These are phyloP conservation scores for Aphanocladium album DNA, from an alignment of 2,329 filamentous ascomycete species.

Conservation along the genomic window DNA sequence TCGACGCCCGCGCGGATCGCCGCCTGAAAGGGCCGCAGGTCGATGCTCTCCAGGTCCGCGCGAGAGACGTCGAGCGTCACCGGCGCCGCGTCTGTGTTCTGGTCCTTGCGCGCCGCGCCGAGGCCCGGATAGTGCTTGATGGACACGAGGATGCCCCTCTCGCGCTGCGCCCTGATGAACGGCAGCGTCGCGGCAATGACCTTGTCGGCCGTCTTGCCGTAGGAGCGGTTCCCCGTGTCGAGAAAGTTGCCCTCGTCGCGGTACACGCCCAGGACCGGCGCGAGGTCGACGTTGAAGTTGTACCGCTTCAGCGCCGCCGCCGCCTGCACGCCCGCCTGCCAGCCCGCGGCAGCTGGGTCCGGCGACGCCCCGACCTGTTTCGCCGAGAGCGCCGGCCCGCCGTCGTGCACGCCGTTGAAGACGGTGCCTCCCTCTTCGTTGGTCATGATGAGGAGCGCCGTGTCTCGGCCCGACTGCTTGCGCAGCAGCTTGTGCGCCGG, in stretches of 20 bases:
- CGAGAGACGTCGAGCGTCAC: constrained; percentile 14
- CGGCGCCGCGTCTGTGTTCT: constrained; percentile 12
- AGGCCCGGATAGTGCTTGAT: constrained; percentile 16
- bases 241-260: constrained; percentile 12
- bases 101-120: constrained; percentile 12
- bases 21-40: constrained; percentile 9
- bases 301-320: constrained; percentile 6
- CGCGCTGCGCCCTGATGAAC: constrained; percentile 15
- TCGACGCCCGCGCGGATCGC: constrained; percentile 15
- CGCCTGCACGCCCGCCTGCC: constrained; percentile 10
- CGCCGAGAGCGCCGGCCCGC: constrained; percentile 8
- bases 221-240: constrained; percentile 11
- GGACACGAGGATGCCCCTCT: constrained; percentile 2
- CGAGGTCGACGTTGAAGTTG: constrained; percentile 40
- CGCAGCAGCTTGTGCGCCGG: constrained; percentile 9
- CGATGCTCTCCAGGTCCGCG: constrained; percentile 7
- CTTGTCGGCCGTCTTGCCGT: constrained; percentile 9
- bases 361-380: constrained; percentile 8
- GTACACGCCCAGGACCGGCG: constrained; percentile 13
- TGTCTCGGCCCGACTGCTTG: constrained; percentile 8
- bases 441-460: constrained; percentile 13
- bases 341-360: constrained; percentile 4
- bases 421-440: constrained; percentile 15
- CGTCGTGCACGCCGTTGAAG: constrained; percentile 9
- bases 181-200: constrained; percentile 14